Conservation (phyloP, 2,329 filamentous ascomycete genomes). For the Epichloe amarillans region DNA sequence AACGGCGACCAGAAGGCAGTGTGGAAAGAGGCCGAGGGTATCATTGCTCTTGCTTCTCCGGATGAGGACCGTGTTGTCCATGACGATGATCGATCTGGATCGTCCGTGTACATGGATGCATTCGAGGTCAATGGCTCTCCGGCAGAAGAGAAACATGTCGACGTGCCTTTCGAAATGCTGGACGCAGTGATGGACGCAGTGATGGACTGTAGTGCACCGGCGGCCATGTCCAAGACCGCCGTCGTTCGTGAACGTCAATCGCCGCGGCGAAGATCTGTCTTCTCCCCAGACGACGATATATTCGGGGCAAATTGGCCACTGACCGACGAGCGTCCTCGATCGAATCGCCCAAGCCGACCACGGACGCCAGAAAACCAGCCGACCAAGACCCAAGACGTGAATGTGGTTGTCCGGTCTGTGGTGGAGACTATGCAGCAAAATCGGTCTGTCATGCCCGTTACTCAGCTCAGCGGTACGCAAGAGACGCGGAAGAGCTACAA, state of each 20-base stretch:
- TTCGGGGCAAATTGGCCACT: constrained; percentile 41
- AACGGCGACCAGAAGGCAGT: constrained; percentile 44
- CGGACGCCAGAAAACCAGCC: constrained; percentile 27
- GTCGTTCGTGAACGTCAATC: constrained; percentile 41
- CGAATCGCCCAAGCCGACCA: constrained; percentile 26
- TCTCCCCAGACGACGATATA: constrained; percentile 54
- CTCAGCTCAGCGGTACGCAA: constrained; percentile 23
- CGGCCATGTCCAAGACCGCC: constrained; percentile 33
- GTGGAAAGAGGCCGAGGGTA: constrained; percentile 75
- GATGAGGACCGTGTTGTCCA: constrained; percentile 38
- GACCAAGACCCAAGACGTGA: constrained; percentile 23
- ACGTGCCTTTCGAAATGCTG: constrained; percentile 27
- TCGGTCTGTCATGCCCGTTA: constrained; percentile 23
- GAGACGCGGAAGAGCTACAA: constrained; percentile 18
- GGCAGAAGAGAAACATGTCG: constrained; percentile 27
- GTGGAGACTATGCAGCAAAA: constrained; percentile 54
- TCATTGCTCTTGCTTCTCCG: constrained; percentile 70
- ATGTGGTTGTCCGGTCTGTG: constrained; percentile 44
- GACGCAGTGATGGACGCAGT: constrained; percentile 31
- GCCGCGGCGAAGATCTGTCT: constrained; percentile 45
- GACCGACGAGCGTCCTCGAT: constrained; percentile 23
- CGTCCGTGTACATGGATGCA: constrained; percentile 27
- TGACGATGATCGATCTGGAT: constrained; percentile 23
- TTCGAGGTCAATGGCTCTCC: constrained; percentile 29
- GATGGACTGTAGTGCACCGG: constrained; percentile 28